phyloP scores from a whole-genome alignment of 164 flowering plant genomes.

The Amborella trichopoda region DNA sequence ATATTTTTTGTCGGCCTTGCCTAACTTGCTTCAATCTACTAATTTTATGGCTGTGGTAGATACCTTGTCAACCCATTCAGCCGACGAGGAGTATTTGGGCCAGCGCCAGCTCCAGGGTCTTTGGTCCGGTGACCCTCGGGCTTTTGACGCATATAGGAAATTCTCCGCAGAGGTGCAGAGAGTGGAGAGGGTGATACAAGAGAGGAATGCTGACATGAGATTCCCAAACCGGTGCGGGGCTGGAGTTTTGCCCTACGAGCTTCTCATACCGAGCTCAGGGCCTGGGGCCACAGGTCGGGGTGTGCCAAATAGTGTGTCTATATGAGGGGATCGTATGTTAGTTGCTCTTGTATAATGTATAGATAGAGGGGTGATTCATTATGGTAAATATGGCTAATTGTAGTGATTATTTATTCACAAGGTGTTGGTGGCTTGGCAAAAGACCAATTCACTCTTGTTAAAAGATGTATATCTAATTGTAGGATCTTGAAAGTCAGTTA shows the following conservation, averaged over 20 bases:
- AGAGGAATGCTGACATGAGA: constrained; percentile 42
- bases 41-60: constrained; percentile 93
- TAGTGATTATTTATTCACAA: no score
- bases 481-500: no score
- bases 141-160: constrained; percentile 54
- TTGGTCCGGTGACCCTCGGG: constrained; percentile 67
- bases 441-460: no score
- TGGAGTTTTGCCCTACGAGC: constrained; percentile 85
- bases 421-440: no score
- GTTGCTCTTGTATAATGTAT: no score
- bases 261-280: constrained; percentile 75
- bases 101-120: constrained; percentile 59
- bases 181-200: constrained; percentile 71
- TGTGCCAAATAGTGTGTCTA: constrained; percentile 77
- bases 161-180: constrained; percentile 59
- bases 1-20: constrained; percentile 56
- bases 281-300: constrained; percentile 92
- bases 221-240: constrained; percentile 79
- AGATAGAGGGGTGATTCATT: no score
- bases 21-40: constrained; percentile 56
- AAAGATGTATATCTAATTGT: no score
- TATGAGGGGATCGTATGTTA: constrained; percentile 14
- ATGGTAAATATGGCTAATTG: no score
- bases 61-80: constrained; percentile 77
- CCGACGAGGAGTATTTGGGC: constrained; percentile 91